phyloP scores from a whole-genome alignment of 352 stramenopile species.

The Aphanomyces cochlioides region DNA sequence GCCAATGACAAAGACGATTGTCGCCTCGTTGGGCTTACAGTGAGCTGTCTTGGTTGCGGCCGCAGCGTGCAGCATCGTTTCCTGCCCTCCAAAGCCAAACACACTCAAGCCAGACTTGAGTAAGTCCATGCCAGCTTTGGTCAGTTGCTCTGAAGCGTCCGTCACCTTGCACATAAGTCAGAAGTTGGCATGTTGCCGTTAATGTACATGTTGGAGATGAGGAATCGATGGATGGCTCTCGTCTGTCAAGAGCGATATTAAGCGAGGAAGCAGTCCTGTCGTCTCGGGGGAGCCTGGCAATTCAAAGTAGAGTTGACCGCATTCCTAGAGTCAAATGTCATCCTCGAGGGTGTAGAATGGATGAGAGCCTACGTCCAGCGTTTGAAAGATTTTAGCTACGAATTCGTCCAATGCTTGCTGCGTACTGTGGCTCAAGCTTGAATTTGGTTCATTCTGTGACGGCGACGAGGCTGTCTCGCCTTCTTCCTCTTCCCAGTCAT shows the following conservation, averaged over 20 bases:
- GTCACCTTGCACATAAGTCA: slow-evolving; percentile 44
- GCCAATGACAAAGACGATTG: slow-evolving; percentile 66
- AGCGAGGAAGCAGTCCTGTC: neutral
- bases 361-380: too few species aligned
- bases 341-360: too few species aligned
- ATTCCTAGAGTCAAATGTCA: slow-evolving; percentile 44
- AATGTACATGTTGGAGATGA: slow-evolving; percentile 12
- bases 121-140: slow-evolving; percentile 67
- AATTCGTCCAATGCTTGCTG: too few species aligned
- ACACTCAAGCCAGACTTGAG: slow-evolving; percentile 80
- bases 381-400: too few species aligned
- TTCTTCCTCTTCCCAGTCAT: slow-evolving; percentile 44
- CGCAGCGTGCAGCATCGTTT: slow-evolving; percentile 28
- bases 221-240: neutral
- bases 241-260: neutral
- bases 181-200: neutral
- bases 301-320: slow-evolving; percentile 44
- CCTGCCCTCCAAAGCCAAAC: slow-evolving; percentile 54
- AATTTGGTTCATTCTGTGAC: neutral
- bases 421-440: too few species aligned
- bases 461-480: too few species aligned
- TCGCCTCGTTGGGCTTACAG: slow-evolving; percentile 41
- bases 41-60: slow-evolving; percentile 23
- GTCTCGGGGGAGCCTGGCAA: neutral
- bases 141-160: slow-evolving; percentile 73